Conservation (phyloP, 2,329 filamentous ascomycete species). For the Diaporthe eres region DNA sequence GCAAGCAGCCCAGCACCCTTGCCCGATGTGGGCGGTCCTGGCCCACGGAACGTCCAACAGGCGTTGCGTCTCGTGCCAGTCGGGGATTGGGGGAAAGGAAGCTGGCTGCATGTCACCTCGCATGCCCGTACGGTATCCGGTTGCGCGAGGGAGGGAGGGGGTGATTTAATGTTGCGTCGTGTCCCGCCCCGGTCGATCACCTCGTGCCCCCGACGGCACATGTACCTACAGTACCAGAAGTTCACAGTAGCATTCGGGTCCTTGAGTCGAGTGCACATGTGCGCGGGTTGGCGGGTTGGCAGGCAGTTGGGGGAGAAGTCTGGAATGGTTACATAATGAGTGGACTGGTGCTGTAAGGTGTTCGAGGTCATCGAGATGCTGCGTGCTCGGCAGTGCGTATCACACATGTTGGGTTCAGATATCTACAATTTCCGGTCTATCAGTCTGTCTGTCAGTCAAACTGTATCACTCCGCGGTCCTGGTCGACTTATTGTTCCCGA, state of each 20-base stretch:
- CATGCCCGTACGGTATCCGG: background rate
- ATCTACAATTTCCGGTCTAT: background rate
- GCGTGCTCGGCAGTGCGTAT: background rate
- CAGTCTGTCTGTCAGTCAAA: background rate
- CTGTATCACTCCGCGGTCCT: background rate
- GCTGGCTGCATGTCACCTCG: background rate
- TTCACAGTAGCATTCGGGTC: background rate
- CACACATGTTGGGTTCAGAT: background rate
- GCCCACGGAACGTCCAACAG: slow-evolving; percentile 15
- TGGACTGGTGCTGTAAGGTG: background rate
- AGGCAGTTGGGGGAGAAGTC: background rate
- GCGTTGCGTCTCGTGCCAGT: slow-evolving; percentile 4
- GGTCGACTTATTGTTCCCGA: background rate
- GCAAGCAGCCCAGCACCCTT: background rate
- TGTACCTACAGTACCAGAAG: background rate
- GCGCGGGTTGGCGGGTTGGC: background rate
- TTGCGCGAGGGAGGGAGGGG: slow-evolving; percentile 1
- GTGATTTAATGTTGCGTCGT: slow-evolving; percentile 10
- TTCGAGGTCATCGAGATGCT: slow-evolving; percentile 10
- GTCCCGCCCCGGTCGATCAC: slow-evolving; percentile 23
- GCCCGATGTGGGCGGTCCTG: background rate
- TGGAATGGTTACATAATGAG: background rate
- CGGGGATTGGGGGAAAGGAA: background rate
- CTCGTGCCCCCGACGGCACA: background rate
- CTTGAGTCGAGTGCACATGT: background rate